These are phyloP conservation scores for Dipodascopsis tothii DNA, from an alignment of 805 yeast genomes.

Conservation along the genomic window DNA sequence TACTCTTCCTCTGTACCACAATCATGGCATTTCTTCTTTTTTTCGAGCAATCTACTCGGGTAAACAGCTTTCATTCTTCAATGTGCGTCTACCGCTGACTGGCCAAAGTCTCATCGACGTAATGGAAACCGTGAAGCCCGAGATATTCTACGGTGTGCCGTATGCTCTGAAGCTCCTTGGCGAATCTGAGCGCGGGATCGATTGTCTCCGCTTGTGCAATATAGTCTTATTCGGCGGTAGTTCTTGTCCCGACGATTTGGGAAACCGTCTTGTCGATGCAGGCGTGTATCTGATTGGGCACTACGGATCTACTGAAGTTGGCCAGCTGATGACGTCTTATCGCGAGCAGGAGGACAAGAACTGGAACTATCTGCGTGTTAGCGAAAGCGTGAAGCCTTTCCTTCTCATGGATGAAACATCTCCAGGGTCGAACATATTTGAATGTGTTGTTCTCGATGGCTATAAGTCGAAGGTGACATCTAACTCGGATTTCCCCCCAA, in stretches of 20 bases:
- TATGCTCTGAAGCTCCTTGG: constrained; percentile 13
- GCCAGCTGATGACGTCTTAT: constrained; percentile 10
- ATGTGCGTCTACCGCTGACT: constrained; percentile 8
- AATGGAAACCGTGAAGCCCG: constrained; percentile 3
- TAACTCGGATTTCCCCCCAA: constrained; percentile 9
- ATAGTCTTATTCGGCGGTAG: constrained; percentile 12
- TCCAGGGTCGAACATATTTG: constrained; percentile 3
- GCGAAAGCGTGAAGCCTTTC: constrained; percentile 1
- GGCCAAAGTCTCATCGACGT: constrained; percentile 4
- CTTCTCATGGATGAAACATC: constrained; percentile 9
- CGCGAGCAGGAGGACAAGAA: constrained; percentile 6
- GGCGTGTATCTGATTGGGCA: constrained; percentile 9
- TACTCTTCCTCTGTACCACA: constrained; percentile 13
- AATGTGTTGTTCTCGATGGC: constrained; percentile 14
- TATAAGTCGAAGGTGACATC: constrained; percentile 10
- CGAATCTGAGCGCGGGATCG: constrained; percentile 6
- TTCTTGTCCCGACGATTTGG: constrained; percentile 10
- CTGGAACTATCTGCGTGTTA: constrained; percentile 9
- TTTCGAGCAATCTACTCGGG: constrained; percentile 8
- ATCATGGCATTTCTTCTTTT: constrained; percentile 13
- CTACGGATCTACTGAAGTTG: constrained; percentile 15
- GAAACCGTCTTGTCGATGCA: constrained; percentile 7
- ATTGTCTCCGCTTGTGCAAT: constrained; percentile 4
- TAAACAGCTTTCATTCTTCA: constrained; percentile 6
- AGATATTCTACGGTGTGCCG: constrained; percentile 14